Percentiles rank a stretch among this genome's conserved stretches.
Evolutionary conservation across 495 filamentous ascomycete species (phyloP).

Genomic region (Annulohypoxylon maeteangense): DNA sequence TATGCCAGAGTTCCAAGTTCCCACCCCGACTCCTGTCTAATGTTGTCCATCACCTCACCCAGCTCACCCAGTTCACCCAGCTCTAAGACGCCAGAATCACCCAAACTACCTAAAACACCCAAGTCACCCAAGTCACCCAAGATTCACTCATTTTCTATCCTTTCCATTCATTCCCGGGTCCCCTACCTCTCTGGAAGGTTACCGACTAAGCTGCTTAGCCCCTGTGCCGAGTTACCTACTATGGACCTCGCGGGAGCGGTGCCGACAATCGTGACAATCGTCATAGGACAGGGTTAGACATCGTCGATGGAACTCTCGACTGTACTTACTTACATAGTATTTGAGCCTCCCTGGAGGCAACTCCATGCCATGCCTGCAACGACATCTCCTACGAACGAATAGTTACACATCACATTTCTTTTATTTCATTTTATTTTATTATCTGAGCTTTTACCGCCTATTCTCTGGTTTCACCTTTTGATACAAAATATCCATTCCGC

Average conservation of each 20-base stretch:
- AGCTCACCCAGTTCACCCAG: constrained; percentile 35
- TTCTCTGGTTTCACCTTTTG: constrained; percentile 28
- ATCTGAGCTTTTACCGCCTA: constrained; percentile 17
- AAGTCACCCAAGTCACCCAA: constrained; percentile 33
- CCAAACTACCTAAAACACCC: constrained; percentile 18
- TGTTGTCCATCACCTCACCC: constrained; percentile 41
- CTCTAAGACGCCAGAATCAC: constrained; percentile 23
- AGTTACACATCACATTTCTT: constrained; percentile 43
- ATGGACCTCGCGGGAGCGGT: constrained; percentile 32
- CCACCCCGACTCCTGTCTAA: constrained; percentile 39
- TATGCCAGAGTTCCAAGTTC: constrained; percentile 29
- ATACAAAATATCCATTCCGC: constrained; percentile 21
- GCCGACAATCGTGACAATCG: constrained; percentile 32
- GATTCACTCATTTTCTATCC: constrained; percentile 19
- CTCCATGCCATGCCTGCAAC: constrained; percentile 16
- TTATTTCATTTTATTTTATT: constrained; percentile 2
- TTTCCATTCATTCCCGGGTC: no score
- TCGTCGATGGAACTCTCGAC: constrained; percentile 12
- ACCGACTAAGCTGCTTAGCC: background rate
- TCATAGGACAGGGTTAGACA: constrained; percentile 26
- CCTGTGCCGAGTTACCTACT: constrained; percentile 37
- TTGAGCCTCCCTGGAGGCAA: constrained; percentile 34
- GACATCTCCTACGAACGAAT: constrained; percentile 27
- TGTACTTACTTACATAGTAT: constrained; percentile 20
- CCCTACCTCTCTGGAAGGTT: constrained; percentile 8